Evolutionary conservation across 108 stramenopile species (phyloP), one percentile per base, ranked within the genome.

Genomic region (Ochromonas danica): DNA sequence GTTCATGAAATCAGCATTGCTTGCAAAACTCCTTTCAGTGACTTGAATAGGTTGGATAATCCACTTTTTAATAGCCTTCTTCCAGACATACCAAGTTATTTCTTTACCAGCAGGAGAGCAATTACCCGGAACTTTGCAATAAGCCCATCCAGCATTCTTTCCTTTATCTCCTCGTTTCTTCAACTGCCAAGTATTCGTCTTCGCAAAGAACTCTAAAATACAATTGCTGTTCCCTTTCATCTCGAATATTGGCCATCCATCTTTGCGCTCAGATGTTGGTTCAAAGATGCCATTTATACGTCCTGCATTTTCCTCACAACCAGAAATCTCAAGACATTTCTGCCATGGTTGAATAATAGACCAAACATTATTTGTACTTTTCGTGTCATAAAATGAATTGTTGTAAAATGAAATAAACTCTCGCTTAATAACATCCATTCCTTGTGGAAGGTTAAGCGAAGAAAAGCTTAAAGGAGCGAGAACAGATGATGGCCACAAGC

Each of bases 201-300:
- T 35, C 17, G 30, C 31, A 67, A 25, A 67, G 25, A 14, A 67
- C 31, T 67, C 63, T 33, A 67, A 67, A 67, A 67, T 67, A 25
- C 63, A 14, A 67, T 67, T 28, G 17, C 31, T 67, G 25, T 36
- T 36, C 10, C 31, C 63, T 33, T 33, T 28, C 35, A 67, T 36
- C 6, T 28, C 63, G 25, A 35, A 67, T 28, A 67, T 67, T 35
- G 63, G 63, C 63, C 63, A 67, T 31, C 63, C 63, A 67, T 67
- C 63, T 31, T 33, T 31, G 30, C 3, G 6, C 25, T 67, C 33
- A 67, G 3, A 6, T 36, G 63, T 67, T 67, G 63, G 14, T 67
- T 35, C 63, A 36, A 35, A 67, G 6, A 33, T 36, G 63, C 63
- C 63, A 67, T 67, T 67, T 6, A 67, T 67, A 31, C 63, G 17